These are phyloP conservation scores for Ophiostoma himal-ulmi DNA, from an alignment of 2,329 filamentous ascomycete species.

Conservation along the genomic window DNA sequence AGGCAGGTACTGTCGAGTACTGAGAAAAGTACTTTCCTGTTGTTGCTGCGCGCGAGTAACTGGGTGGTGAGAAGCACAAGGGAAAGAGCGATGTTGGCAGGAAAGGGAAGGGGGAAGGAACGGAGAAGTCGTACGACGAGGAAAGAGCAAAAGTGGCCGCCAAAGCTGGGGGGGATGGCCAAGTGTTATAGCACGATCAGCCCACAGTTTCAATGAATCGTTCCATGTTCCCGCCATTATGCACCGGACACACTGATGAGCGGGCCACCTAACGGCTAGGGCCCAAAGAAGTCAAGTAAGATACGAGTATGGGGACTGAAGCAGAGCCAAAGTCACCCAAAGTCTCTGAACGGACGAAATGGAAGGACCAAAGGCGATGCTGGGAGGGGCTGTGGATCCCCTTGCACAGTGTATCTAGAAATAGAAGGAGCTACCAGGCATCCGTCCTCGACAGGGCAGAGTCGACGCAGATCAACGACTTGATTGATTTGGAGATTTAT, in stretches of 20 bases:
- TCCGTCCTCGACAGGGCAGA: neutral
- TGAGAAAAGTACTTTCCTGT: neutral
- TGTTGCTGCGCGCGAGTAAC: neutral
- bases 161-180: constrained; percentile 15
- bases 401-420: neutral
- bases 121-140: constrained; percentile 24
- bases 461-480: neutral
- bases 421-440: neutral
- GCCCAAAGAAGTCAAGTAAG: constrained; percentile 11
- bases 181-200: constrained; percentile 25
- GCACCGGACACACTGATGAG: constrained; percentile 16
- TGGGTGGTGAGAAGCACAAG: neutral
- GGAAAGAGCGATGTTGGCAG: constrained; percentile 18
- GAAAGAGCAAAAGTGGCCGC: constrained; percentile 14
- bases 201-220: constrained; percentile 26
- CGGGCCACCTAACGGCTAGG: constrained; percentile 4
- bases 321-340: neutral
- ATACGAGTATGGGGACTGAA: too few relatives aligned
- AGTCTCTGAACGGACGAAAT: neutral
- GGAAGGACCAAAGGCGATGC: neutral
- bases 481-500: neutral
- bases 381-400: neutral
- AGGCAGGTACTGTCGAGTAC: constrained; percentile 1
- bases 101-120: neutral
- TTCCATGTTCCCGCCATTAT: constrained; percentile 22